These are phyloP conservation scores for Discostella stelligeroides DNA, from an alignment of 108 stramenopile species.

Conservation along the genomic window DNA sequence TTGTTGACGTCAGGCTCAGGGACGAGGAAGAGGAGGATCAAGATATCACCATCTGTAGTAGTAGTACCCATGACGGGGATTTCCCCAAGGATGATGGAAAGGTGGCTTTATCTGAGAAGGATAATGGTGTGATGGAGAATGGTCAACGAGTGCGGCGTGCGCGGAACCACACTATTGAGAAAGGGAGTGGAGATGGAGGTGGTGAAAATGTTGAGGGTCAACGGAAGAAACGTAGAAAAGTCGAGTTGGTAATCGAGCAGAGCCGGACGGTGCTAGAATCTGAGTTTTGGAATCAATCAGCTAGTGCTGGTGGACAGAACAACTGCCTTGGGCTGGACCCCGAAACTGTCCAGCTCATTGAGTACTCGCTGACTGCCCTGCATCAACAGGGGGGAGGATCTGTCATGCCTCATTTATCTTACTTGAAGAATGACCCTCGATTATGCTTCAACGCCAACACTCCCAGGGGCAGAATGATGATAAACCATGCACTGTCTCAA, in stretches of 20 bases:
- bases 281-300: constrained; percentile 14
- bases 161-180: too few relatives aligned
- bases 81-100: not conserved
- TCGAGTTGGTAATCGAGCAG: constrained; percentile 31
- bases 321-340: constrained; percentile 2
- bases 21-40: constrained; percentile 18
- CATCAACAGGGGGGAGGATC: constrained; percentile 40
- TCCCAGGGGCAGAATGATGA: constrained; percentile 17
- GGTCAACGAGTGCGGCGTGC: not conserved
- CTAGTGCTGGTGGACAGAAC: not conserved
- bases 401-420: constrained; percentile 38
- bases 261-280: constrained; percentile 39
- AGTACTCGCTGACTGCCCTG: constrained; percentile 28
- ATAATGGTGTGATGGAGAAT: not conserved
- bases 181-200: not conserved
- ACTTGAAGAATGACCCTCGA: constrained; percentile 30
- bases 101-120: too few relatives aligned
- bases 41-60: too few relatives aligned
- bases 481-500: constrained; percentile 21
- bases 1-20: constrained; percentile 40
- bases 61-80: constrained; percentile 4
- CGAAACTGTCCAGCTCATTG: constrained; percentile 28
- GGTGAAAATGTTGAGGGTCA: too few relatives aligned
- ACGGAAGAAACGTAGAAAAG: constrained; percentile 14
- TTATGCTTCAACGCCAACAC: constrained; percentile 17